Conservation (phyloP, 352 stramenopile genomes). For the Phytophthora multivora region DNA sequence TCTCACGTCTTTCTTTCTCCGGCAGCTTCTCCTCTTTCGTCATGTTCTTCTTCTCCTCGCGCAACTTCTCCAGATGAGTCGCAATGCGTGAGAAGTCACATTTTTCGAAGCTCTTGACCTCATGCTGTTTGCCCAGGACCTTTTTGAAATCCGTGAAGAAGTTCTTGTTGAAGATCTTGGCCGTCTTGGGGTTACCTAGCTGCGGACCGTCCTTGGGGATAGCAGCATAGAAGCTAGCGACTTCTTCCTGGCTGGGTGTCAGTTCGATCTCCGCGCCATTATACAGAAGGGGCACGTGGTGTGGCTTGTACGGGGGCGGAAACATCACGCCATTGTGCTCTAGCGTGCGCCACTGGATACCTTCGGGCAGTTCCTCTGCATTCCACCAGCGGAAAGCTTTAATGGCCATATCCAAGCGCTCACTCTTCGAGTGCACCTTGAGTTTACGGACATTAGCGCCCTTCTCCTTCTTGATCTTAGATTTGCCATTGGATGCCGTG, state of each 20-base stretch:
- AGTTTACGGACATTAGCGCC: conserved; percentile 76
- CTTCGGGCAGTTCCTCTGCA: conserved; percentile 91
- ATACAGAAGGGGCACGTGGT: conserved; percentile 96
- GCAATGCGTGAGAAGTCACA: conserved; percentile 98
- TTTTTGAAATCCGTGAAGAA: conserved; percentile 96
- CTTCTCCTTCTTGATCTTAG: conserved; percentile 59
- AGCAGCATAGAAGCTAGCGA: conserved; percentile 95
- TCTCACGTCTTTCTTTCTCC: conserved; percentile 92
- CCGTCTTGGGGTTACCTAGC: conserved; percentile 96
- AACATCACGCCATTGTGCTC: conserved; percentile 99
- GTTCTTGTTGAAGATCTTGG: conserved; percentile 99
- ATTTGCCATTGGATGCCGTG: conserved; percentile 33
- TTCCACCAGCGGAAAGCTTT: conserved; percentile 99
- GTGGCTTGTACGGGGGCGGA: conserved; percentile 94
- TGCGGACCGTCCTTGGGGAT: conserved; percentile 98
- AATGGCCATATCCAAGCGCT: conserved; percentile 96
- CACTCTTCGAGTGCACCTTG: conserved; percentile 94
- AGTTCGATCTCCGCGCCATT: conserved; percentile 93
- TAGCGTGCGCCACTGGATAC: conserved; percentile 98
- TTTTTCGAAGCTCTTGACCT: conserved; percentile 96
- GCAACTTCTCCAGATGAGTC: conserved; percentile 91
- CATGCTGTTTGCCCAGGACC: conserved; percentile 92
- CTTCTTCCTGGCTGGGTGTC: conserved; percentile 94
- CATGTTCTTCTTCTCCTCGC: conserved; percentile 95
- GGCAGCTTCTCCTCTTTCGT: conserved; percentile 94